Conservation (phyloP, 2,329 filamentous ascomycete genomes). For the Curvularia sp. region DNA sequence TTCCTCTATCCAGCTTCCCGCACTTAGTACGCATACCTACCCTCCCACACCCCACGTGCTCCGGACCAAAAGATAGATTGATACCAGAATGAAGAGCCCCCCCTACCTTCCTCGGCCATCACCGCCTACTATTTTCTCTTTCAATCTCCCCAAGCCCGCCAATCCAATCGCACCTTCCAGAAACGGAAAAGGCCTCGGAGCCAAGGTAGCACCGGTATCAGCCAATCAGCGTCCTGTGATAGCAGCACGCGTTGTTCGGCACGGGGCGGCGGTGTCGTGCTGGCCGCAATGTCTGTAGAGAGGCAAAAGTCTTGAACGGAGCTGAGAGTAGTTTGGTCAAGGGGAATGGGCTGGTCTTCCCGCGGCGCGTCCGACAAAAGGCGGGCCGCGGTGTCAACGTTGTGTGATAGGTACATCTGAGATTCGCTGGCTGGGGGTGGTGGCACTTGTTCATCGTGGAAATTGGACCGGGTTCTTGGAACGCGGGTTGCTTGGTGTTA, state of each 20-base stretch:
- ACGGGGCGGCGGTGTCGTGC: not conserved
- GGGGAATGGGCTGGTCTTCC: not conserved
- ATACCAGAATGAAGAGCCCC: not conserved
- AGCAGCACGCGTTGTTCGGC: constrained; percentile 7
- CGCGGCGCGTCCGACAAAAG: not conserved
- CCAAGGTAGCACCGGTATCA: not conserved
- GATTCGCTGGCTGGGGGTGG: not conserved
- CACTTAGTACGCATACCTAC: not conserved
- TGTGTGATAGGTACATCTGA: not conserved
- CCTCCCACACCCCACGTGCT: constrained; percentile 9
- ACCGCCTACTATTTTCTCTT: constrained; percentile 3
- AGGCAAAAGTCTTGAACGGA: not conserved
- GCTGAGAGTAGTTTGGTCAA: not conserved
- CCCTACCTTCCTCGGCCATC: constrained; percentile 4
- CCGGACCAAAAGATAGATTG: not conserved
- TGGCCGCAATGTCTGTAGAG: not conserved
- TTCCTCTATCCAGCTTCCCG: not conserved
- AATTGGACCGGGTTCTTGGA: constrained; percentile 12
- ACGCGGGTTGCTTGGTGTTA: constrained; percentile 2
- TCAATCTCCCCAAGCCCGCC: constrained; percentile 8
- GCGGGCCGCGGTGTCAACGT: not conserved
- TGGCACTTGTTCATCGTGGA: not conserved
- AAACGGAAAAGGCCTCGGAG: constrained; percentile 14
- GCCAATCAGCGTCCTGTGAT: constrained; percentile 10
- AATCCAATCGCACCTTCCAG: constrained; percentile 19